phyloP scores from a whole-genome alignment of 371 early-diverging fungal species.

The Dichotomocladium elegans region DNA sequence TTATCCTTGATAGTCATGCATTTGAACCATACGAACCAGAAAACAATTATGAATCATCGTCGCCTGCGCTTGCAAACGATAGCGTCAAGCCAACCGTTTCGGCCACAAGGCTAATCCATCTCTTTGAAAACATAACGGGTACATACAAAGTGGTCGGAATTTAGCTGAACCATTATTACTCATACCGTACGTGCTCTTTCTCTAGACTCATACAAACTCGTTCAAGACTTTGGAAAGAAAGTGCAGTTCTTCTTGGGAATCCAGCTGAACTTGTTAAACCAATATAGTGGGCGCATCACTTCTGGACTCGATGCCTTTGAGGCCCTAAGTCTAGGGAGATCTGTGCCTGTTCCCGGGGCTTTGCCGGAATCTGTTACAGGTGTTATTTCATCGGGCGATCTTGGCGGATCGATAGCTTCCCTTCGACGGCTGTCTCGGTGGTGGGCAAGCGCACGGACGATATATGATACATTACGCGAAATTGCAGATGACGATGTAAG shows the following conservation, averaged over 20 bases:
- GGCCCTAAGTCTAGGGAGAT: conserved; percentile 39
- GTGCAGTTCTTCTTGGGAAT: conserved; percentile 51
- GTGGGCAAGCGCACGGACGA: conserved; percentile 44
- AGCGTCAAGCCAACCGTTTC: conserved; percentile 41
- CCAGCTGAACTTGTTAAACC: conserved; percentile 44
- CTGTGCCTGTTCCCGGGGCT: conserved; percentile 48
- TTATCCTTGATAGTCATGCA: conserved; percentile 53
- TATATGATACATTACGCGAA: conserved; percentile 39
- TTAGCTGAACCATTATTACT: neutral
- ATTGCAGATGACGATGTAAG: conserved; percentile 58
- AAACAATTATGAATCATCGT: conserved; percentile 11
- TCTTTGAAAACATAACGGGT: conserved; percentile 65
- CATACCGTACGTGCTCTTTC: neutral
- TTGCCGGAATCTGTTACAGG: conserved; percentile 50
- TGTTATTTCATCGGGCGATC: conserved; percentile 33
- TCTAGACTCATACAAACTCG: conserved; percentile 39
- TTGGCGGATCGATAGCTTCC: conserved; percentile 34
- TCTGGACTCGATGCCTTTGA: conserved; percentile 53
- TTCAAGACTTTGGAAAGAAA: conserved; percentile 32
- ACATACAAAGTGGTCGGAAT: no score
- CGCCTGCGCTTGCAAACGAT: neutral
- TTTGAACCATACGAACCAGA: conserved; percentile 57
- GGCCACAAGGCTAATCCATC: conserved; percentile 50
- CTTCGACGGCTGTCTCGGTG: conserved; percentile 46
- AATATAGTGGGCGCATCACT: conserved; percentile 46